Base-by-base conservation (phyloP, 2,329 filamentous ascomycete species). In the Aureobasidium sp. region DNA sequence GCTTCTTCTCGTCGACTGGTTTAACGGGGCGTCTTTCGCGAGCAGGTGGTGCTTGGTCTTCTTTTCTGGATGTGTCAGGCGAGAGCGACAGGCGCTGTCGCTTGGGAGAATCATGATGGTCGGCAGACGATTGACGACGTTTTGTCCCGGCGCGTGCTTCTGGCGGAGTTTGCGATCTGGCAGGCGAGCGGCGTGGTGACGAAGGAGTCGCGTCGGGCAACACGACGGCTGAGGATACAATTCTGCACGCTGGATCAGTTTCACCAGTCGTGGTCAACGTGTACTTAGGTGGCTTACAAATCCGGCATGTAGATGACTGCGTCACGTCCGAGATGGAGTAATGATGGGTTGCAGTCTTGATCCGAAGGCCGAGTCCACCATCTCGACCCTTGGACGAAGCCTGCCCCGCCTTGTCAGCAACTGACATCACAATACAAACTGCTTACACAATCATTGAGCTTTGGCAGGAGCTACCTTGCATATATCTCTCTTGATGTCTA, bases 1-100 rank as follows among this genome's bases (percentile, higher is more conserved):
- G 87, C 72, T 89, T 91, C 74, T 87, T 90, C 72, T 97, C 93
- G 69, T 95, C 89, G 62, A 66, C 55, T 7, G 67, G 44, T 12
- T 41, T 56, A 5, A 37, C 53, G 12, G 29, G 31, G 12, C 60
- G 49, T 34, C 39, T 42, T 42, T 51, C 36, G 48, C 41, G 48
- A 47, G 39, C 11, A 22, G 45, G 17, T n/a, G 42, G 31, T 2
- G 36, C 37, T 52, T 52, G 27, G 34, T 48, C 47, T 27, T 15
- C 53, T n/a, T 52, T 56, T 41, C 27, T 45, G 49, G 29, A 34
- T 45, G 12, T 27, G 37, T 37, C 29, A 8, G 61, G 63, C 8
- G 52, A 61, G 45, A 41, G 55, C 27, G 37, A 52, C 4, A 53
- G 9, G 25, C 52, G 42, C 57, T 55, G 48, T 48, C 49, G 31